A percentile compares a stretch with the other conserved stretches of the same genome.
Evolutionary conservation across 192 early-diverging fungal species (phyloP).

Genomic region (Coemansia sp.): DNA sequence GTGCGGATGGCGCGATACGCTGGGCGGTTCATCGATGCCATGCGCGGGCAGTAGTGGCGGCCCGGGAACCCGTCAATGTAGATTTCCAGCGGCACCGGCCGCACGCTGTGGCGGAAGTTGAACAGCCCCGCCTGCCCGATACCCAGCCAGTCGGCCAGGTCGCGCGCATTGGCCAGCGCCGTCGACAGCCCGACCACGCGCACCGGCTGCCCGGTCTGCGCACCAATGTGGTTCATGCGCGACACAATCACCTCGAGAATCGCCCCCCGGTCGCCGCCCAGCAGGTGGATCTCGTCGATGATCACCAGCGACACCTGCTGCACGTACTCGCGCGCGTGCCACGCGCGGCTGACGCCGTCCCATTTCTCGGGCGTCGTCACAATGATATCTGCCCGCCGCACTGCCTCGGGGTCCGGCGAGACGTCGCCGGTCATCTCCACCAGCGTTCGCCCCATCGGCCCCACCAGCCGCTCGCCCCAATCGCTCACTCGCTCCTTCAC

Average conservation of each 20-base stretch:
- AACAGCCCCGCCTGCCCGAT: constrained; percentile 81
- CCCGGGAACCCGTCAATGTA: constrained; percentile 96
- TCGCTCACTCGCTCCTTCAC: constrained; percentile 92
- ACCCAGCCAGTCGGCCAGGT: constrained; percentile 96
- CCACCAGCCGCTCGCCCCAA: constrained; percentile 71
- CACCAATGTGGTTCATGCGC: constrained; percentile 95
- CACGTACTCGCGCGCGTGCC: constrained; percentile 88
- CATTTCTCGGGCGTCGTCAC: constrained; percentile 98
- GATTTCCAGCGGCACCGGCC: constrained; percentile 95
- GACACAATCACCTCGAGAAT: constrained; percentile 98
- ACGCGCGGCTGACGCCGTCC: constrained; percentile 94
- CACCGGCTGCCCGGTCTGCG: constrained; percentile 67
- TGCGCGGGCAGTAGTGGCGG: constrained; percentile 95
- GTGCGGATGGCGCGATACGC: constrained; percentile 91
- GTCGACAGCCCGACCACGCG: constrained; percentile 95
- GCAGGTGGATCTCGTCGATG: constrained; percentile 97
- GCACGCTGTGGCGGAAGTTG: constrained; percentile 96
- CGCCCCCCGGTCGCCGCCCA: constrained; percentile 95
- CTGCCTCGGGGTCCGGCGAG: constrained; percentile 83
- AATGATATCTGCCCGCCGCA: constrained; percentile 90
- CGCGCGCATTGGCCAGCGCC: constrained; percentile 92
- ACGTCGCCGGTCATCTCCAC: constrained; percentile 97
- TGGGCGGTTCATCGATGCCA: constrained; percentile 99
- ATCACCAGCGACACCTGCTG: constrained; percentile 84
- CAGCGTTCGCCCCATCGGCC: constrained; percentile 72